Evolutionary conservation across 768 basidiomycete species (phyloP).

Genomic region (Nidularia pulvinata): DNA sequence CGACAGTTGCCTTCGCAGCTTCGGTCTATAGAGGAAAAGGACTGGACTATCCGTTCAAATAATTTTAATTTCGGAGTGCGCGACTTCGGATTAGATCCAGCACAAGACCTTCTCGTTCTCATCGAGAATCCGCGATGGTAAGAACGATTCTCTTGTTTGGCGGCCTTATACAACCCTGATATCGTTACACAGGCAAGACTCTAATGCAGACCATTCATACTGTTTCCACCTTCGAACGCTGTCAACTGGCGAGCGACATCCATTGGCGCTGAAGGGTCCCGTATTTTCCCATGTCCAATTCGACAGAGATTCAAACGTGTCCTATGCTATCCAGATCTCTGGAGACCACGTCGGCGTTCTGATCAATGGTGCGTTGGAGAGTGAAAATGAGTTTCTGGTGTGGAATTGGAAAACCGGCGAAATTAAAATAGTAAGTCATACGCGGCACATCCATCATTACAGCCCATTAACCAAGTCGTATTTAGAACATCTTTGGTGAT

Average conservation of each 20-base stretch:
- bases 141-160: conserved; percentile 5
- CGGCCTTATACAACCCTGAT: background rate
- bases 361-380: conserved; percentile 27
- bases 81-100: conserved; percentile 68
- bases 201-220: conserved; percentile 11
- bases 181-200: conserved; percentile 1
- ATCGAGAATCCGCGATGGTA: conserved; percentile 38
- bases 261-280: conserved; percentile 30
- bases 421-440: conserved; percentile 42
- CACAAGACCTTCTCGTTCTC: conserved; percentile 62
- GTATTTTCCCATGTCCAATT: conserved; percentile 26
- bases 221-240: conserved; percentile 45
- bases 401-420: conserved; percentile 71
- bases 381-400: conserved; percentile 46
- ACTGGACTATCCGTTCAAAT: conserved; percentile 36
- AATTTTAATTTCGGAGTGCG: conserved; percentile 32
- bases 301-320: conserved; percentile 12
- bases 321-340: conserved; percentile 56
- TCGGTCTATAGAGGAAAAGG: conserved; percentile 41
- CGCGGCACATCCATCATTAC: background rate
- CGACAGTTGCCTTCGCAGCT: conserved; percentile 46
- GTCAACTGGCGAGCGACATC: conserved; percentile 44
- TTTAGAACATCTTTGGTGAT: conserved; percentile 21
- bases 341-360: conserved; percentile 51
- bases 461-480: conserved; percentile 2